Evolutionary conservation across 2,329 filamentous ascomycete species (phyloP).

Genomic region (Catunica adiposa): DNA sequence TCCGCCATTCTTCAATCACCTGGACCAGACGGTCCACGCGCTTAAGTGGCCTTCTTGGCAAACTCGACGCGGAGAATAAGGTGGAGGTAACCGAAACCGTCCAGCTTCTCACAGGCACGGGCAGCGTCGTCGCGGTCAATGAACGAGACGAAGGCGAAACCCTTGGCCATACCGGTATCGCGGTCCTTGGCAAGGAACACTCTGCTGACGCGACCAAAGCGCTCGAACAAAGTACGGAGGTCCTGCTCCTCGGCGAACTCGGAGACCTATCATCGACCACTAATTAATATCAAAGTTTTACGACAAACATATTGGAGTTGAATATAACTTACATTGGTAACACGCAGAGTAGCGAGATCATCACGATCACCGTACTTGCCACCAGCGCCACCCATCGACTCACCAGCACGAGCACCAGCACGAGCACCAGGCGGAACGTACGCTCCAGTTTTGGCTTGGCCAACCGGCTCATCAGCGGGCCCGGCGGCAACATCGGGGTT

Average conservation of each 20-base stretch:
- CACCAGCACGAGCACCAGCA: slow-evolving; percentile 45
- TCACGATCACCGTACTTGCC: slow-evolving; percentile 88
- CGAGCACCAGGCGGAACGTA: slow-evolving; percentile 92
- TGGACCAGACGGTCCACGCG: background rate
- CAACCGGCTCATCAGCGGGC: slow-evolving; percentile 38
- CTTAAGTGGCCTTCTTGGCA: slow-evolving; percentile 41
- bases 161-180: slow-evolving; percentile 91
- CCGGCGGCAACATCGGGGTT: slow-evolving; percentile 36
- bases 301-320: background rate
- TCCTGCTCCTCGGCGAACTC: slow-evolving; percentile 95
- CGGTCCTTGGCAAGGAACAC: slow-evolving; percentile 97
- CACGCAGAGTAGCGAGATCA: slow-evolving; percentile 86
- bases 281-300: background rate
- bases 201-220: slow-evolving; percentile 88
- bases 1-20: background rate
- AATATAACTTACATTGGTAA: slow-evolving; percentile 69
- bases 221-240: slow-evolving; percentile 93
- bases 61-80: slow-evolving; percentile 77
- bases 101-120: slow-evolving; percentile 92
- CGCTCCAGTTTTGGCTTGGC: slow-evolving; percentile 54
- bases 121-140: slow-evolving; percentile 78
- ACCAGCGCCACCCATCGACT: slow-evolving; percentile 51
- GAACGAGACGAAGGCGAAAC: slow-evolving; percentile 97
- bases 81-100: slow-evolving; percentile 83
- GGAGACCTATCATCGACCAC: slow-evolving; percentile 49